Conservation (phyloP, 768 basidiomycete genomes). For the Cystobasidium ongulense region DNA sequence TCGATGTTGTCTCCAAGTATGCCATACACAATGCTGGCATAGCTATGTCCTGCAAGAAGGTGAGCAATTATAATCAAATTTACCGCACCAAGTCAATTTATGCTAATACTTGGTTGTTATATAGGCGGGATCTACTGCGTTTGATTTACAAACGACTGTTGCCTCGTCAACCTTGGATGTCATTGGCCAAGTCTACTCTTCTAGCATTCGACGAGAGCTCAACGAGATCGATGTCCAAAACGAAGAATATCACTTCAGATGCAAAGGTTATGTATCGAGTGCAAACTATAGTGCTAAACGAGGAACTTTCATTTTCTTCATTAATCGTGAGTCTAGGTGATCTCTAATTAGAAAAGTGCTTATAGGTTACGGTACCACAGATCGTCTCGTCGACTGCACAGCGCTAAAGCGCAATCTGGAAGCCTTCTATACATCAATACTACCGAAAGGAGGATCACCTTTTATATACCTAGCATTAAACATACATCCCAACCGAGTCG, state of each 20-base stretch:
- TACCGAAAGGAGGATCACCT: conserved; percentile 81
- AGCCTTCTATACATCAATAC: conserved; percentile 66
- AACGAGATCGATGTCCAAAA: conserved; percentile 47
- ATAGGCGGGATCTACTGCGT: conserved; percentile 63
- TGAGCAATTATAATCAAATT: not conserved
- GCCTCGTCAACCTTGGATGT: conserved; percentile 58
- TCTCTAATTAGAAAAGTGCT: not conserved
- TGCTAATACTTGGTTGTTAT: not conserved
- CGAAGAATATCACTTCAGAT: conserved; percentile 57
- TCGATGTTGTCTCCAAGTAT: conserved; percentile 86
- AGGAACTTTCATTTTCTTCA: conserved; percentile 76
- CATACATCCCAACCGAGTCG: conserved; percentile 77
- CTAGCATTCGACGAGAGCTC: conserved; percentile 69
- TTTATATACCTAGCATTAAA: conserved; percentile 87
- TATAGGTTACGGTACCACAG: conserved; percentile 47
- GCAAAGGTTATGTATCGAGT: conserved; percentile 69
- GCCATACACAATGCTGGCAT: conserved; percentile 85
- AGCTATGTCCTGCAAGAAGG: conserved; percentile 83
- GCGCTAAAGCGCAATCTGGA: conserved; percentile 83
- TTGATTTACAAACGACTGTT: conserved; percentile 73
- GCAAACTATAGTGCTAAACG: conserved; percentile 85
- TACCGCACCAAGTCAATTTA: not conserved
- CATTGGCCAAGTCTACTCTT: conserved; percentile 73
- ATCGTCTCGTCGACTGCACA: conserved; percentile 80
- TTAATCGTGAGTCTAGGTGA: conserved; percentile 65